Evolutionary conservation across 108 stramenopile genomes (phyloP), one percentile per base, ranked within the genome.

Genomic region (Epithemia pelagica): DNA sequence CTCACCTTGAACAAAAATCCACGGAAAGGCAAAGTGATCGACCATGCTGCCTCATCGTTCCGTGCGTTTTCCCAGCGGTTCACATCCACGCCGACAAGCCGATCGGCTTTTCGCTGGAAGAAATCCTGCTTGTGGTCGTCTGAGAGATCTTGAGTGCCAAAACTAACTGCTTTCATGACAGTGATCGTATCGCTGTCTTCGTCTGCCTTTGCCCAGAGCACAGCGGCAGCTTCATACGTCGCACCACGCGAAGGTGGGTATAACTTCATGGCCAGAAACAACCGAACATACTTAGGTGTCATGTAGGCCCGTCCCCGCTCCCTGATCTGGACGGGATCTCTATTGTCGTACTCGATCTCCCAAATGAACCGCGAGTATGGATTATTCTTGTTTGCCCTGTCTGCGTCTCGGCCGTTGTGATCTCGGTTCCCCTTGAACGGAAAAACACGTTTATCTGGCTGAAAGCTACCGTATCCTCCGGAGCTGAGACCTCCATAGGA

Each of bases 81-180:
- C n/a, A n/a, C n/a, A n/a, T n/a, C n/a, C n/a, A n/a, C n/a, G n/a
- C n/a, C n/a, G n/a, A n/a, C n/a, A n/a, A n/a, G n/a, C n/a, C n/a
- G n/a, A n/a, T n/a, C 52, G 52, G 52, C 52, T 19, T 19, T 52
- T 52, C 19, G 52, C 52, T 52, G 52, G 52, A 52, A 52, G 52
- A 52, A 52, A 52, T 52, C 52, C 52, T 52, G 52, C 52, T 52
- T 52, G 52, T 52, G 52, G 52, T 52, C 52, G 52, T 52, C 52
- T 52, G 52, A 52, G 52, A 52, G 52, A 52, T 52, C 52, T 52
- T 52, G 52, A 52, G 52, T 52, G 52, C 52, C 52, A 52, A 52
- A 52, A 52, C 52, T 52, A 52, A 52, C 52, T 52, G 52, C 52
- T 52, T 52, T 52, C 52, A 52, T 52, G 52, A 52, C 52, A 52